phyloP scores from a whole-genome alignment of 139 green algal species.

The Chlamydomonas schloesseri region DNA sequence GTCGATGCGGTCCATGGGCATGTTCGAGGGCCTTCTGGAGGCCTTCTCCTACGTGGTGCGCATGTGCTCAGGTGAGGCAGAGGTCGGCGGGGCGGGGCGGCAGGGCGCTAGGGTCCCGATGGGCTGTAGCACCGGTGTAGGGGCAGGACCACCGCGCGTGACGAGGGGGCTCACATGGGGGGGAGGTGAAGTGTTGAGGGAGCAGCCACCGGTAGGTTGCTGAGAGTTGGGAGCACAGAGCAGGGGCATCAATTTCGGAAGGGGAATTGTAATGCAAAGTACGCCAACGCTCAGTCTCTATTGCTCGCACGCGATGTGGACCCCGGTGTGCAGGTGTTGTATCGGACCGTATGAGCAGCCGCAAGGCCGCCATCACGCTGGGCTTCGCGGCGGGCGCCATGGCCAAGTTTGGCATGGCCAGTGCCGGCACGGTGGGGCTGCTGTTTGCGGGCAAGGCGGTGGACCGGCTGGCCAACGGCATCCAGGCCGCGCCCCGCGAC shows the following conservation, averaged over 20 bases:
- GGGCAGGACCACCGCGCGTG: too few species aligned
- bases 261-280: too few species aligned
- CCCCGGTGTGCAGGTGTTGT: constrained; percentile 51
- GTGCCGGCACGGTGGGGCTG: constrained; percentile 45
- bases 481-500: constrained; percentile 72
- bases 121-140: too few species aligned
- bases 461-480: constrained; percentile 71
- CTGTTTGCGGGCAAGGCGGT: constrained; percentile 70
- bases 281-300: too few species aligned
- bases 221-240: too few species aligned
- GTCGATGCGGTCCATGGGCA: constrained; percentile 69
- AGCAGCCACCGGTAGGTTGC: too few species aligned
- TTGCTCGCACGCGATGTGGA: too few species aligned
- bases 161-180: too few species aligned
- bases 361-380: constrained; percentile 71
- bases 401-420: constrained; percentile 72
- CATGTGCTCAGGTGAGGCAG: constrained; percentile 63
- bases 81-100: neutral
- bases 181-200: too few species aligned
- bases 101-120: neutral
- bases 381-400: constrained; percentile 68
- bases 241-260: too few species aligned
- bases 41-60: constrained; percentile 75
- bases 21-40: constrained; percentile 77
- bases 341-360: constrained; percentile 64